Percentiles rank a stretch among this genome's conserved stretches.
These are phyloP conservation scores for Triticum turgidum DNA, from an alignment of 176 grass and related monocot genomes.

Conservation along the genomic window DNA sequence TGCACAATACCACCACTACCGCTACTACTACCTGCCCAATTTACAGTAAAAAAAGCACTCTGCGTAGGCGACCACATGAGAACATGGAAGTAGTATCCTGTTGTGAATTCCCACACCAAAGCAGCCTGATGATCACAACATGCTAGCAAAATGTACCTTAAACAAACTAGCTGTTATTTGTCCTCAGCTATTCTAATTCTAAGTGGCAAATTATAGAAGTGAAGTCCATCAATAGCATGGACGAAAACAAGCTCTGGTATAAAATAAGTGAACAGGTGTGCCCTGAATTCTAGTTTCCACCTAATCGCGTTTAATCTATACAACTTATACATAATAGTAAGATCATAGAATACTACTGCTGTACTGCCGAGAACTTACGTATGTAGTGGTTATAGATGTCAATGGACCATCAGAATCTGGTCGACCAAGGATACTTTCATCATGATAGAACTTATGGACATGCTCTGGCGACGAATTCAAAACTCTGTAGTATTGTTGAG, in stretches of 20 bases:
- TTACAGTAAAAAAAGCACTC: background rate
- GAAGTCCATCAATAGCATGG: background rate
- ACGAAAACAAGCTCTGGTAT: background rate
- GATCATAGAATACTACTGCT: background rate
- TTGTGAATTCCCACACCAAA: background rate
- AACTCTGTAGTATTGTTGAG: slow-evolving; percentile 75
- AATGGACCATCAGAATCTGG: slow-evolving; percentile 68
- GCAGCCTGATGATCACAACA: background rate
- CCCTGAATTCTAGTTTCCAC: background rate
- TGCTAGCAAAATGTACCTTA: background rate
- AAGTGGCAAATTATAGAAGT: background rate
- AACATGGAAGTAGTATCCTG: background rate
- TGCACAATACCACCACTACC: background rate
- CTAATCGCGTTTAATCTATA: background rate
- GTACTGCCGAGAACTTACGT: slow-evolving; percentile 46
- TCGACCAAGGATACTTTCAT: slow-evolving; percentile 66
- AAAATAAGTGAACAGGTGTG: background rate
- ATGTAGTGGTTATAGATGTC: slow-evolving; percentile 50
- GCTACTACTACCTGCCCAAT: background rate
- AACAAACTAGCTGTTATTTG: background rate
- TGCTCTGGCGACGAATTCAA: slow-evolving; percentile 44
- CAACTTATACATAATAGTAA: slow-evolving; percentile 7
- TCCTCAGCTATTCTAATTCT: background rate
- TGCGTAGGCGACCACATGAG: background rate
- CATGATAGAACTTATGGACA: slow-evolving; percentile 75